Evolutionary conservation across 331 rosid genomes (phyloP).

Genomic region (Saraca asoca): DNA sequence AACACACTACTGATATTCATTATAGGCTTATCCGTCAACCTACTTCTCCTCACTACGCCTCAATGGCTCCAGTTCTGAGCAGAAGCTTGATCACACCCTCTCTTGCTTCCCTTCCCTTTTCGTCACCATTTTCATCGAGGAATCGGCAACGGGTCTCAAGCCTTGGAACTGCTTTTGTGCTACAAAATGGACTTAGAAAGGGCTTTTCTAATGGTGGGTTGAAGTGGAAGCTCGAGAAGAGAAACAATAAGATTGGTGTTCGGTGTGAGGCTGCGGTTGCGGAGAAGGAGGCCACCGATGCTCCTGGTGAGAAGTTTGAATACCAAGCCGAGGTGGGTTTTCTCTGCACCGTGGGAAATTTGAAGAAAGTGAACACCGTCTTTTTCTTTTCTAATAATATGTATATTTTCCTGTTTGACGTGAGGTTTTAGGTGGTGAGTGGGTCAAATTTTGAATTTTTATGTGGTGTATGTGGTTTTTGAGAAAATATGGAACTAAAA

Average conservation of each 20-base stretch:
- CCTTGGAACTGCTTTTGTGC: slow-evolving; percentile 56
- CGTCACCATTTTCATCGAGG: slow-evolving; percentile 48
- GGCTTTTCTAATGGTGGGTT: slow-evolving; percentile 45
- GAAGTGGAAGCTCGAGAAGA: slow-evolving; percentile 59
- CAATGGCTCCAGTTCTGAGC: slow-evolving; percentile 81
- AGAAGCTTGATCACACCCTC: slow-evolving; percentile 65
- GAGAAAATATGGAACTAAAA: not conserved
- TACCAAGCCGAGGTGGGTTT: slow-evolving; percentile 95
- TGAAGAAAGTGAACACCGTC: no score
- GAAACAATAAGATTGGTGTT: slow-evolving; percentile 42
- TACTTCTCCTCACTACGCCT: slow-evolving; percentile 11
- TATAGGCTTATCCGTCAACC: not conserved
- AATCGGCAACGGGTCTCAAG: slow-evolving; percentile 38
- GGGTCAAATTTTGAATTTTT: slow-evolving; percentile 24
- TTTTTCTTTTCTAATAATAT: no score
- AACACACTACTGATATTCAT: no score
- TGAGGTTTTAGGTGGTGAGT: not conserved
- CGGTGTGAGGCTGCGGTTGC: slow-evolving; percentile 88
- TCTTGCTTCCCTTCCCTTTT: slow-evolving; percentile 63
- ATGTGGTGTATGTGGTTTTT: not conserved
- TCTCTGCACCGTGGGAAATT: not conserved
- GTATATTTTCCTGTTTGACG: no score
- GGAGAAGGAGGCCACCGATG: slow-evolving; percentile 69
- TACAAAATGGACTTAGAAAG: slow-evolving; percentile 50
- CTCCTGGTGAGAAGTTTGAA: slow-evolving; percentile 79